Conservation (phyloP, 495 filamentous ascomycete genomes). For the Chaetomidium leptoderma region DNA sequence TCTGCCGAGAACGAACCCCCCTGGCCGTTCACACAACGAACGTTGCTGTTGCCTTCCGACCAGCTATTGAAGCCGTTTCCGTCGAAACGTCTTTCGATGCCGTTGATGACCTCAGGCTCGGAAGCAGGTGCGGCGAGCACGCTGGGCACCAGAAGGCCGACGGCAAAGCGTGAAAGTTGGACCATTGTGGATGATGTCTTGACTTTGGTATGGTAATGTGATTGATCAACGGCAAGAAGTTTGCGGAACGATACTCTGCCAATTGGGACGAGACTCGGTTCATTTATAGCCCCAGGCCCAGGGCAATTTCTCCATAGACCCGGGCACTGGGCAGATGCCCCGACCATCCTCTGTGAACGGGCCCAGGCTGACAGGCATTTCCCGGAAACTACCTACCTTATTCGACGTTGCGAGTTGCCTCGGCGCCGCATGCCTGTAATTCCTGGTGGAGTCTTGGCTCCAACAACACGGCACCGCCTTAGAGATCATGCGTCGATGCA, state of each 20-base stretch:
- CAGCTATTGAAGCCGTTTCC: slow-evolving; percentile 50
- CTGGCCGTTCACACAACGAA: slow-evolving; percentile 52
- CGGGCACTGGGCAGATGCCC: not conserved
- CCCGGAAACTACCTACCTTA: not conserved
- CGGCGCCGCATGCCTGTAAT: not conserved
- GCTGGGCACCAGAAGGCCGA: not conserved
- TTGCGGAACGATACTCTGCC: not conserved
- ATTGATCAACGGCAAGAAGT: not conserved
- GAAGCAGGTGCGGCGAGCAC: not conserved
- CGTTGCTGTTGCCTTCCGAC: slow-evolving; percentile 52
- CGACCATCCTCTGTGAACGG: not conserved
- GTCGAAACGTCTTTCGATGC: not conserved
- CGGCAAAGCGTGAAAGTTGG: not conserved
- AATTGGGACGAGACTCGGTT: not conserved
- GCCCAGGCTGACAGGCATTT: not conserved
- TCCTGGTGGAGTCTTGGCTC: not conserved
- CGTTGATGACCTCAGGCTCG: not conserved
- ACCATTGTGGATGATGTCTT: slow-evolving; percentile 1
- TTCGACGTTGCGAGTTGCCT: too few relatives aligned
- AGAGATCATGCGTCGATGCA: not conserved
- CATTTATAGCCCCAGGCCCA: not conserved
- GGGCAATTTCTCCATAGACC: not conserved
- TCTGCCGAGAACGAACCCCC: slow-evolving; percentile 50
- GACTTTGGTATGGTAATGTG: not conserved
- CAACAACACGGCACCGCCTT: not conserved